Base-by-base conservation (phyloP, 257 asterid genomes). In the Salvia rosmarinus region DNA sequence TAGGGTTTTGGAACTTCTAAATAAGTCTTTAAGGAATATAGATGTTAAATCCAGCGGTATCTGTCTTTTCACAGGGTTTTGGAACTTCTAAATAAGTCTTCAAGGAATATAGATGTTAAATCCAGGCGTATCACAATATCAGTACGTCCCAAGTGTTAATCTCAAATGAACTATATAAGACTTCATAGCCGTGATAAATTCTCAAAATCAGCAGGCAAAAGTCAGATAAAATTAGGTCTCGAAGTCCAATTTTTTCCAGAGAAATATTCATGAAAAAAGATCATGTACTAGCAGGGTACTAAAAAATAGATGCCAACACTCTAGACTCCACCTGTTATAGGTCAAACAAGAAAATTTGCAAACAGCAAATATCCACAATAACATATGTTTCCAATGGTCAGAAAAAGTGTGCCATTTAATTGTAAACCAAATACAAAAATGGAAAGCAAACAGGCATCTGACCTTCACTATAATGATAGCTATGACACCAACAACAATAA, bases 401-500 rank as follows among this genome's bases (percentile, higher is more conserved):
- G 42, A 68, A 49, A 64, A 42, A 32, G 35, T 46, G 9, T 20
- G 42, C 71, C 59, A 64, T 59, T 37, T 23, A 67, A 67, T 9
- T 46, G 17, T 20, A 42, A 25, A 17, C 46, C 69, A 40, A n/a
- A 64, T 51, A 37, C 37, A 20, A 35, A 63, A 78, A 54, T 28
- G 56, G 68, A 76, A 67, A 62, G 25, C 30, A 73, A 44, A 70
- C 32, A 62, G 68, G 49, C 16, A 70, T 25, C 88, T 58, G 57
- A 92, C 99, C 99, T 94, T 94, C 50, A 94, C 97, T 65, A 94
- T 89, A 35, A 94, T 91, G 82, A 91, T 83, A 49, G 99, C 80
- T 66, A 94, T 46, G 69, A 94, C 99, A 77, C 99, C 99, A 58
- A 79, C n/a, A 77, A 94, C 97, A 66, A 91, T 91, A 73, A 94